Base-by-base conservation (phyloP, 192 early-diverging fungal genomes). In the Physocladia obscura region DNA sequence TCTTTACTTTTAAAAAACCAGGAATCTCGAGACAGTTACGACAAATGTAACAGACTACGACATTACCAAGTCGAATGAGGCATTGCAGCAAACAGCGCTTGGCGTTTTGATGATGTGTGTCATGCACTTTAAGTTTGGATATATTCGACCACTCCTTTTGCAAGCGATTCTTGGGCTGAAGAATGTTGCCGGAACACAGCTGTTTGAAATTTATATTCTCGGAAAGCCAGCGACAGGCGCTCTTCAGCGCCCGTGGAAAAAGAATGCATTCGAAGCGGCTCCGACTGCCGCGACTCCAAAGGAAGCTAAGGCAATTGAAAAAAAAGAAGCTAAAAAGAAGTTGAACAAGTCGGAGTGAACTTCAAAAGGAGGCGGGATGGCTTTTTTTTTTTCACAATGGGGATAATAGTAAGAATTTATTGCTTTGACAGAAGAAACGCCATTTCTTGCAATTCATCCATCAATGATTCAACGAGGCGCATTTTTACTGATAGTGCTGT, bases 81-180 rank as follows among this genome's bases (percentile, higher is more conserved):
- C 81, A 22, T 67, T 91, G 57, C 93, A 89, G 64, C 88, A 89
- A 60, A 83, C 89, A 3, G 54, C 89, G 34, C 82, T 90, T 13
- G 89, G 89, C 15, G 57, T 90, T 31, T 87, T 76, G 6, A 82
- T 96, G 54, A 87, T 97, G 59, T 74, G 75, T 22, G 84, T 92
- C 40, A 83, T 96, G 76, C 89, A 98, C 79, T 92, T 90, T 81
- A 88, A 94, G 77, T 94, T 88, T 69, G 88, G 89, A 27, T 94
- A 93, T 62, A 83, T 92, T 47, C 91, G 94, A 69, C 95, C 95
- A 4, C 76, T 98, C 39, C 77, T 96, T 19, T 82, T 96, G 70
- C 95, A 98, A 81, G 85, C 87, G 17, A 78, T 96, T 60, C 72
- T 98, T 32, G 90, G 89, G 2, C 67, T 92, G 73, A 86, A 89